These are phyloP conservation scores for Saturnispora sanitii DNA, from an alignment of 805 yeast species.

Conservation along the genomic window DNA sequence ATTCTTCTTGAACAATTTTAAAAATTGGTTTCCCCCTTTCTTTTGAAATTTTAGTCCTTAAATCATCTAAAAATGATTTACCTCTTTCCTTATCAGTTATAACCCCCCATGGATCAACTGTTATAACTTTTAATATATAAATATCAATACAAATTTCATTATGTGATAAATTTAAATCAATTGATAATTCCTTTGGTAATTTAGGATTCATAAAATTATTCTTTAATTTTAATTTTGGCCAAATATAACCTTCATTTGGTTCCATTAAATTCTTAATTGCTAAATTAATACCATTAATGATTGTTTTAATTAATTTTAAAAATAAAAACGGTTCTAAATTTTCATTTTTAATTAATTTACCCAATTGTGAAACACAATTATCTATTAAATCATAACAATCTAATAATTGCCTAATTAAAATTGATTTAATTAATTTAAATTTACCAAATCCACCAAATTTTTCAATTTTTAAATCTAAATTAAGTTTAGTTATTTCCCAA, in stretches of 20 bases:
- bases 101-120: slow-evolving; percentile 54
- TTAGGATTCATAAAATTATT: slow-evolving; percentile 35
- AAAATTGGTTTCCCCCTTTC: slow-evolving; percentile 32
- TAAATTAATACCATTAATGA: slow-evolving; percentile 25
- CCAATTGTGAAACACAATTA: slow-evolving; percentile 36
- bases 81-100: slow-evolving; percentile 36
- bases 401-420: slow-evolving; percentile 34
- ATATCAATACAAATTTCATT: slow-evolving; percentile 56
- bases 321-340: slow-evolving; percentile 17
- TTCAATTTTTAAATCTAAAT: slow-evolving; percentile 29
- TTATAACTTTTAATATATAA: slow-evolving; percentile 39
- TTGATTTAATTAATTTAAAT: slow-evolving; percentile 30
- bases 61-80: slow-evolving; percentile 44
- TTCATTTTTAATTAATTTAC: slow-evolving; percentile 24
- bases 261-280: slow-evolving; percentile 34
- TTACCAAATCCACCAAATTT: slow-evolving; percentile 30
- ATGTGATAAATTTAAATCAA: slow-evolving; percentile 51
- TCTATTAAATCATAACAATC: slow-evolving; percentile 28
- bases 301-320: slow-evolving; percentile 18
- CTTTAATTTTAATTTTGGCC: slow-evolving; percentile 43
- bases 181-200: slow-evolving; percentile 36
- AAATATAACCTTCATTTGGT: slow-evolving; percentile 45
- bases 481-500: slow-evolving; percentile 40
- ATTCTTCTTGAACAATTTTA: slow-evolving; percentile 32
- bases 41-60: slow-evolving; percentile 44